Evolutionary conservation across 164 flowering plant genomes (phyloP).

Genomic region (Chimonanthus praecox): DNA sequence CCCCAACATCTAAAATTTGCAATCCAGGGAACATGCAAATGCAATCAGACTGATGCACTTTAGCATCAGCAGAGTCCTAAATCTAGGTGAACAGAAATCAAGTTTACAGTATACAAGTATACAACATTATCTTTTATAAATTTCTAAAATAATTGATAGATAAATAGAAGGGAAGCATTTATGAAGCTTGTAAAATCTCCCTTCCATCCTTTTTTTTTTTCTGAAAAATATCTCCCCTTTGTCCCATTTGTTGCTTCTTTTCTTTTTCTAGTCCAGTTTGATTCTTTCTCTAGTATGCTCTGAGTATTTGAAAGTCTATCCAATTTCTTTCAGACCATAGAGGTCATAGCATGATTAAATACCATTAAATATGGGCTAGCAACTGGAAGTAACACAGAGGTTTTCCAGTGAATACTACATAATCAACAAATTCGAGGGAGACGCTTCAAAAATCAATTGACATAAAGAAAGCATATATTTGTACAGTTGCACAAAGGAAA

Average conservation of each 20-base stretch:
- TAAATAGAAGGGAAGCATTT: background rate
- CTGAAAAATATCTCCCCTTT: background rate
- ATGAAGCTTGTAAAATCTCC: background rate
- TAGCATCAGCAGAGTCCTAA: no score
- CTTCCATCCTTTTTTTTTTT: background rate
- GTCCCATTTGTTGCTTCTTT: background rate
- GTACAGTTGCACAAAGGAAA: constrained; percentile 78
- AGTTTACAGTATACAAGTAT: background rate
- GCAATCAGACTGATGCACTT: no score
- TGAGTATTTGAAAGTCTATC: background rate
- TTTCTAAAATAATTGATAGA: background rate
- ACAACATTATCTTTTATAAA: background rate
- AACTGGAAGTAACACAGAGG: background rate
- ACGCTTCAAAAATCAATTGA: constrained; percentile 4
- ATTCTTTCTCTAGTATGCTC: background rate
- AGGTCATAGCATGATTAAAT: background rate
- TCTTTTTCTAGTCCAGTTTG: background rate
- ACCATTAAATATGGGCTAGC: background rate
- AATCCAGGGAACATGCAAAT: no score
- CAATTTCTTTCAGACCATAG: background rate
- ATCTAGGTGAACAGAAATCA: background rate
- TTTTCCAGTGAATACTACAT: background rate
- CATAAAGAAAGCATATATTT: constrained; percentile 13
- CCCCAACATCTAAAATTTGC: no score
- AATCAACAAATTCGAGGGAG: background rate